Evolutionary conservation across 139 green algal species (phyloP), one percentile per base, ranked within the genome.

Genomic region (Tetradesmus obliquus): DNA sequence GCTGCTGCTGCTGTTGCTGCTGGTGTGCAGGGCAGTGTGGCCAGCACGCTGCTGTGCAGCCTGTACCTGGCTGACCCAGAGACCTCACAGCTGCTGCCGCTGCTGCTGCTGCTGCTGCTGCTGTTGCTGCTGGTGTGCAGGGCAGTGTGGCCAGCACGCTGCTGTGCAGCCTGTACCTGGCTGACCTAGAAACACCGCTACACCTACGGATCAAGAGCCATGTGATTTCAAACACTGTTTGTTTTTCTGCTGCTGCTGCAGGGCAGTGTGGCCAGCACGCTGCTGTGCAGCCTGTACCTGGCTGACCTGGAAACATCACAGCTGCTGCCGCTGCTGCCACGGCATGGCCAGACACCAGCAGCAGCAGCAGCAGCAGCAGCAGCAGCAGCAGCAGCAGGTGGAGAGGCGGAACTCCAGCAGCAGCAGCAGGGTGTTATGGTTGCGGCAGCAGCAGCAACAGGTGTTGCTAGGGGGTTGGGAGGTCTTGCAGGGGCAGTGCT

Each of bases 281-380:
- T 99, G 76, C 95, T 99, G 53, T 99, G 98, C 94, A 96, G 92
- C 90, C 87, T 99, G 32, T 99, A 98, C 95, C 97, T 99, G 69
- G 98, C 93, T 2, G 90, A 98, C 82, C 53, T 99, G 82, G 98
- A 99, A 94, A 55, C 45, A 10, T 51, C 57, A 2, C 91, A 96
- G 82, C 93, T 98, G 88, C 91, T 92, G 20, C 93, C 92, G 0
- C 91, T 98, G 10, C 84, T 98, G 79, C 93, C 94, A 20, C 79
- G 58, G 8, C 32, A 5, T 55, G 79, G 13, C 72, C 22, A n/a
- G 2, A n/a, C 79, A 15, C 82, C 85, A 15, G 54, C 32, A n/a
- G 57, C 57, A 51, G 84, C 85, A 82, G 85, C 15, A 13, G 62
- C 24, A 32, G 93, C 82, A 82, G 57, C 79, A 71, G 66, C 12